These are phyloP conservation scores for Peltaster fructicola DNA, from an alignment of 2,329 filamentous ascomycete genomes.

Conservation along the genomic window DNA sequence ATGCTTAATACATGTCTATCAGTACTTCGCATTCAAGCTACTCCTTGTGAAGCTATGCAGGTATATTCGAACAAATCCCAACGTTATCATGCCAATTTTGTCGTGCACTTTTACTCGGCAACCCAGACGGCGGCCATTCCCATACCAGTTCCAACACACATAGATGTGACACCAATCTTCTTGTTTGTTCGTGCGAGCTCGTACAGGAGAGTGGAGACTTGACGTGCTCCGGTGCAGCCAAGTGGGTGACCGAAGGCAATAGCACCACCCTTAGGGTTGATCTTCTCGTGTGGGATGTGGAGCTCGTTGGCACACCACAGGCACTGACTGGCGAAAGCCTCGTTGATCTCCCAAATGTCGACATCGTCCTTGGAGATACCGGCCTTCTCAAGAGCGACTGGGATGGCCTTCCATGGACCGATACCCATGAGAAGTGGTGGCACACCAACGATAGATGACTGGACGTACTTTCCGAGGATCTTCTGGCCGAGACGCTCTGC, in stretches of 20 bases:
- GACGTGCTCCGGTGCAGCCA: constrained; percentile 82
- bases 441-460: constrained; percentile 72
- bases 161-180: constrained; percentile 80
- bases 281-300: constrained; percentile 63
- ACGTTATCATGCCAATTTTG: no score
- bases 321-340: constrained; percentile 92
- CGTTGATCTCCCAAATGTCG: constrained; percentile 97
- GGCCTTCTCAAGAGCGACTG: constrained; percentile 73
- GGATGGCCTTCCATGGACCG: constrained; percentile 90
- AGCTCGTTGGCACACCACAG: constrained; percentile 86
- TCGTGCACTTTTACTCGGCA: constrained; percentile 60
- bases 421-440: constrained; percentile 89
- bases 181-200: constrained; percentile 72
- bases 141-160: constrained; percentile 97
- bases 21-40: no score
- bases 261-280: constrained; percentile 93
- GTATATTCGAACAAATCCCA: no score
- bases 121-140: constrained; percentile 96
- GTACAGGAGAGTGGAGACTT: constrained; percentile 81
- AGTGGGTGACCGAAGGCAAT: constrained; percentile 88
- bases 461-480: constrained; percentile 84
- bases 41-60: no score
- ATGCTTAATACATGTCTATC: no score
- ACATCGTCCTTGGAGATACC: constrained; percentile 78
- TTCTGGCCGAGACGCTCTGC: constrained; percentile 75